Base-by-base conservation (phyloP, 441 rosid species). In the Breynia disticha region DNA sequence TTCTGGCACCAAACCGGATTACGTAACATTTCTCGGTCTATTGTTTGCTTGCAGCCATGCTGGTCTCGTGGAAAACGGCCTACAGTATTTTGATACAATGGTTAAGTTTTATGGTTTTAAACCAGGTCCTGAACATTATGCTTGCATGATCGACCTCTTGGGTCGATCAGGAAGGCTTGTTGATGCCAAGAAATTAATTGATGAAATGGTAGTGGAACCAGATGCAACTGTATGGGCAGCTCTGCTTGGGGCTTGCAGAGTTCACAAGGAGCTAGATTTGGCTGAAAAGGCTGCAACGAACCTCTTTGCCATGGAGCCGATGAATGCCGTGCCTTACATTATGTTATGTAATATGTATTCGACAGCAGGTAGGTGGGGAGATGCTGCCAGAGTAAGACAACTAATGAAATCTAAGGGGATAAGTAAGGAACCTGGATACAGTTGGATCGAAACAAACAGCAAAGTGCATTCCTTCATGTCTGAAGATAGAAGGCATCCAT, bases 1-100 rank as follows among this genome's bases (percentile, higher is more conserved):
- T 8, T 53, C 63, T 49, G 90, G 87, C 14, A 62, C 65, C 64
- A 73, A 62, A 57, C 96, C 97, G 2, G 95, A 90, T 64, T 81
- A 59, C 68, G 59, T 90, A 21, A 79, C 95, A 48, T 90, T 87
- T 56, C 73, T 90, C n/a, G 96, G 97, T 51, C 51, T 90, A 73
- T 66, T 87, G 57, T 90, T 90, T 63, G 90, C 96, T 58, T 87
- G 97, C 66, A 84, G 96, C 70, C 97, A 90, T 68, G 75, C 84
- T 0, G 96, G 90, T 64, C 80, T 81, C 42, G 52, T 68, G 52
- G 85, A 75, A 57, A 74, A 74, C 28, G 87, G 84, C 46, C 70
- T 71, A 50, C 19, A 1, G 43, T 76, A 79, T 63, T 84, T 90
- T 66, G 75, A 78, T 17, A 72, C 91, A 5, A 90, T 90, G 96